Percentiles rank a stretch among this genome's conserved stretches.
Conservation (phyloP, 352 stramenopile species). For the Phytophthora tentaculata region DNA sequence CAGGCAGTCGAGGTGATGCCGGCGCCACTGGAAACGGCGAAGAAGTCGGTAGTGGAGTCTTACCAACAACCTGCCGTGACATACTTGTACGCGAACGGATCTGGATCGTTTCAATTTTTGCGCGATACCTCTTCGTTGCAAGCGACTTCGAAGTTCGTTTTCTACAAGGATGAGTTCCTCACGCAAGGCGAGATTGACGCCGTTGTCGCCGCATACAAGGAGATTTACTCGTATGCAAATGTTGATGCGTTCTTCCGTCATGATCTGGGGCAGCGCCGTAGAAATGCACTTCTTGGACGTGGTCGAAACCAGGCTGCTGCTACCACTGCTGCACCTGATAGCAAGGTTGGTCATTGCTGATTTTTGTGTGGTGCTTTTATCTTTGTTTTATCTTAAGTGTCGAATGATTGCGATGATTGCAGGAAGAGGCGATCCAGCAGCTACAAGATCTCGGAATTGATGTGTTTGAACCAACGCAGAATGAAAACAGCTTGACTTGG, state of each 20-base stretch:
- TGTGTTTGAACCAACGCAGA: slow-evolving; percentile 73
- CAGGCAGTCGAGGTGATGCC: slow-evolving; percentile 70
- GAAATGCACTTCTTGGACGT: slow-evolving; percentile 51
- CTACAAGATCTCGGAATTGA: slow-evolving; percentile 82
- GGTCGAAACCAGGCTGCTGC: slow-evolving; percentile 27
- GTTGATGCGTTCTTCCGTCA: slow-evolving; percentile 78
- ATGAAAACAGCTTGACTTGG: slow-evolving; percentile 75
- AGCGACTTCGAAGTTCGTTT: slow-evolving; percentile 68
- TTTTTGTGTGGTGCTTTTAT: not conserved
- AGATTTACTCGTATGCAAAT: slow-evolving; percentile 82
- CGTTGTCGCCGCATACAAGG: slow-evolving; percentile 85
- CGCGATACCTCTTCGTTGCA: slow-evolving; percentile 53
- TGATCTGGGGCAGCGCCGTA: slow-evolving; percentile 70
- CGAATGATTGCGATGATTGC: slow-evolving; percentile 10
- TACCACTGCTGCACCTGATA: slow-evolving; percentile 30
- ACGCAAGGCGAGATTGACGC: slow-evolving; percentile 74
- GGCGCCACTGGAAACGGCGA: slow-evolving; percentile 41
- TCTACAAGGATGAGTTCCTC: slow-evolving; percentile 88
- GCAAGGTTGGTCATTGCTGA: slow-evolving; percentile 44
- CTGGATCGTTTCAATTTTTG: slow-evolving; percentile 86
- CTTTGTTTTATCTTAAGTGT: slow-evolving; percentile 2
- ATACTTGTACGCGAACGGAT: slow-evolving; percentile 76
- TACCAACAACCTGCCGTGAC: slow-evolving; percentile 74
- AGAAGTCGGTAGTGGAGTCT: slow-evolving; percentile 69
- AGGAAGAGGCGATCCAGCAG: slow-evolving; percentile 85